Base-by-base conservation (phyloP, 441 rosid genomes). In the Omphalea diandra region DNA sequence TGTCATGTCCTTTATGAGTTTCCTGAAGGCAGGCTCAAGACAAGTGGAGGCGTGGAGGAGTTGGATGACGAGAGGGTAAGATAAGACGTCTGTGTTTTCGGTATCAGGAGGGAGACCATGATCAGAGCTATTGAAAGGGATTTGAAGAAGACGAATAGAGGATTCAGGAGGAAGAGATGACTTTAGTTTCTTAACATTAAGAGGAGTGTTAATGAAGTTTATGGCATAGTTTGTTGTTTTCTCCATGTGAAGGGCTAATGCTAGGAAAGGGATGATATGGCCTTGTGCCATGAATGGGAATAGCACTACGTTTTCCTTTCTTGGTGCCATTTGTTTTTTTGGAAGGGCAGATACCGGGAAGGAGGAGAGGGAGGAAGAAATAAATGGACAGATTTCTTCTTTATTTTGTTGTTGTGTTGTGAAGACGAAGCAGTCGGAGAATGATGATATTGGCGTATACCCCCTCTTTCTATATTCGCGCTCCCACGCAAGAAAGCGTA, bases 281-380 rank as follows among this genome's bases (percentile, higher is more conserved):
- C 96, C 96, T 73, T 90, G 94, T 32, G 86, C 97, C 94, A 86
- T 87, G 93, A 88, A 87, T 12, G 97, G 96, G 41, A 92, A 84
- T 75, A 92, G 57, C 3, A 87, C 79, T 29, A 92, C 63, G 49
- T 79, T 67, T 47, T 78, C 73, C 55, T 67, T 71, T 35, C n/a
- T 73, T 40, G 67, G 41, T 0, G 75, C 67, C 78, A 81, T 80
- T 69, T 72, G 40, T 46, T 5, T 40, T 40, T 40, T 15, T 40
- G 49, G 71, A 35, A 27, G 27, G 35, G 0, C 20, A 0, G 52
- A 17, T 5, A 46, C 22, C 52, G 18, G 18, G 22, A 49, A 3
- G 24, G 18, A 24, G 22, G 10, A 32, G 15, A 7, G 44, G 2
- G 46, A 2, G 5, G 55, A n/a, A 7, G 26, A 3, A n/a, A 26